Percentiles rank a stretch among this genome's conserved stretches.
phyloP scores from a whole-genome alignment of 306 rosid species.

The Phaseolus lunatus region DNA sequence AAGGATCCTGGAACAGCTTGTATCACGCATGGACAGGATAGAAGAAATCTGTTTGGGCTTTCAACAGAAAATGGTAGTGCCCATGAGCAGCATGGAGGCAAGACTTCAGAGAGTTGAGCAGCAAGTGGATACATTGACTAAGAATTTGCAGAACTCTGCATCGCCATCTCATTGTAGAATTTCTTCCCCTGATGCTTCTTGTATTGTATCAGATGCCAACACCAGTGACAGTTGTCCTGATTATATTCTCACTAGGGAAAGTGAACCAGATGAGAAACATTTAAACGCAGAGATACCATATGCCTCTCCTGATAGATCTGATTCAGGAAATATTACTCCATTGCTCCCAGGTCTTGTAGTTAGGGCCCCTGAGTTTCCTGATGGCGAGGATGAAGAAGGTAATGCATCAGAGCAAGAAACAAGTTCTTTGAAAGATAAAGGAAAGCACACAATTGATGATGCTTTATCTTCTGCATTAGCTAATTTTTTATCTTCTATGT shows the following conservation, averaged over 20 bases:
- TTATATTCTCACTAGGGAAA: constrained; percentile 47
- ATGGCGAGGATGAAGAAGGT: constrained; percentile 65
- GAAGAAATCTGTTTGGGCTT: constrained; percentile 76
- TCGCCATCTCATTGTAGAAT: constrained; percentile 57
- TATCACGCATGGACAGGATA: constrained; percentile 74
- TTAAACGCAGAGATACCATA: constrained; percentile 45
- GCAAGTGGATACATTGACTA: constrained; percentile 72
- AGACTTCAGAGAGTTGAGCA: constrained; percentile 90
- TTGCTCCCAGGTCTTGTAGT: constrained; percentile 73
- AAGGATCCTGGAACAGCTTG: constrained; percentile 62
- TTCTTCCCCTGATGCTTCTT: constrained; percentile 69
- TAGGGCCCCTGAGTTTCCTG: constrained; percentile 84
- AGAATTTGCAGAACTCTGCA: constrained; percentile 56
- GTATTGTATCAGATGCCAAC: constrained; percentile 58
- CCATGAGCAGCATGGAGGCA: constrained; percentile 77
- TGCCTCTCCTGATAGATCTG: constrained; percentile 46
- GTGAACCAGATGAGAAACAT: constrained; percentile 51
- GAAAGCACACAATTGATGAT: constrained; percentile 73
- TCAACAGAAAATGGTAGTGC: constrained; percentile 84
- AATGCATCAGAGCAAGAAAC: constrained; percentile 37
- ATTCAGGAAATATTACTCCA: constrained; percentile 52
- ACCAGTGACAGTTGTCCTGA: constrained; percentile 54
- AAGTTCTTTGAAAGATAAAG: constrained; percentile 50
- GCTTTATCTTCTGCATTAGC: constrained; percentile 87
- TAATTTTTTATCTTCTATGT: constrained; percentile 62